Percentiles rank a stretch among this genome's conserved stretches.
These are phyloP conservation scores for Alternaria sp. DNA, from an alignment of 2,329 filamentous ascomycete species.

Conservation along the genomic window DNA sequence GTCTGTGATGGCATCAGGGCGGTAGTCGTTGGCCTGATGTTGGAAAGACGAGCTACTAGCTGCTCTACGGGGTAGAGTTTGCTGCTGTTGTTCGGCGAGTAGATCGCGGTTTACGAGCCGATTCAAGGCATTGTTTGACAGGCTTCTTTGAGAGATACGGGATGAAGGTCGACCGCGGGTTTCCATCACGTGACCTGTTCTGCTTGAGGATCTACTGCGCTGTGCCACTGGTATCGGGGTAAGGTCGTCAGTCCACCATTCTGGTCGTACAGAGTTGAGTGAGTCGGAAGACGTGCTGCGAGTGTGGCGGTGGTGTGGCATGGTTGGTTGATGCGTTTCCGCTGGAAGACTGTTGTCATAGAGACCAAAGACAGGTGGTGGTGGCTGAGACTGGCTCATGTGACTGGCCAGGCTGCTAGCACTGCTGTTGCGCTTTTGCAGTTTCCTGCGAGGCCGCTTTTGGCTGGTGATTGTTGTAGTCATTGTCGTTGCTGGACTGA, in stretches of 20 bases:
- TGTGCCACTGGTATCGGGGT: conserved; percentile 6
- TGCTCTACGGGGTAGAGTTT: neutral
- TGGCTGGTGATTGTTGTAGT: conserved; percentile 16
- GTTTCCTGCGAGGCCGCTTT: conserved; percentile 2
- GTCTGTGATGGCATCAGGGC: neutral
- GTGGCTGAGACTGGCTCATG: conserved; percentile 1
- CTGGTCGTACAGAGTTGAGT: conserved; percentile 4
- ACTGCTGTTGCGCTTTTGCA: conserved; percentile 16
- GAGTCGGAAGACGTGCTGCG: conserved; percentile 9
- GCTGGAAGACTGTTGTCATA: neutral
- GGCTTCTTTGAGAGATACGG: neutral
- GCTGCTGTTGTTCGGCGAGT: neutral
- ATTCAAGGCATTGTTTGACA: conserved; percentile 5
- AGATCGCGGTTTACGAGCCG: conserved; percentile 7
- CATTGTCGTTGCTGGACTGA: conserved; percentile 16
- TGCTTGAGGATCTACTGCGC: conserved; percentile 3
- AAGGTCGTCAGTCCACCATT: conserved; percentile 15
- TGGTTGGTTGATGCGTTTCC: neutral
- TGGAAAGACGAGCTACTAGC: neutral
- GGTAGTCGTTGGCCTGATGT: neutral
- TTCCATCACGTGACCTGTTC: neutral
- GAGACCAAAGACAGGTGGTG: neutral
- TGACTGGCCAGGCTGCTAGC: conserved; percentile 10
- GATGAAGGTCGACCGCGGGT: neutral
- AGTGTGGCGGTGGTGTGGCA: conserved; percentile 5